These are phyloP conservation scores for Solanum corneliomulleri DNA, from an alignment of 257 asterid genomes.

Conservation along the genomic window DNA sequence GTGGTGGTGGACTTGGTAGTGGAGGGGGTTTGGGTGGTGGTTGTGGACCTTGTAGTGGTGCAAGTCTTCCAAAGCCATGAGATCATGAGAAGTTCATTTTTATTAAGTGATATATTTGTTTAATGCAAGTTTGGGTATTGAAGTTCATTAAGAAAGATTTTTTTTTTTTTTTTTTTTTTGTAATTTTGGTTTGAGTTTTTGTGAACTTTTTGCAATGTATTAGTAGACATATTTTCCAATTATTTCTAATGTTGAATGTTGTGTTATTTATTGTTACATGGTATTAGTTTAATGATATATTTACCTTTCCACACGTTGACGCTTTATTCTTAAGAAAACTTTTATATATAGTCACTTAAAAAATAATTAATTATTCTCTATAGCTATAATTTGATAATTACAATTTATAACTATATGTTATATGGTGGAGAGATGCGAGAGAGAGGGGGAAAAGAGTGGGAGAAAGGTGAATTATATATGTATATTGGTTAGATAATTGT, in stretches of 20 bases:
- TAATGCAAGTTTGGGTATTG: background rate
- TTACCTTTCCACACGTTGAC: too few relatives aligned
- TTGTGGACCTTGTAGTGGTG: background rate
- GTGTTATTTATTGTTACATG: background rate
- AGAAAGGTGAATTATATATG: too few relatives aligned
- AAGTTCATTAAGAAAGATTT: background rate
- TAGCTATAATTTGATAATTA: too few relatives aligned
- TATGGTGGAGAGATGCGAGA: too few relatives aligned
- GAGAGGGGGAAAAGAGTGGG: too few relatives aligned
- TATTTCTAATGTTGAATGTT: background rate
- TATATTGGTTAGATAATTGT: too few relatives aligned
- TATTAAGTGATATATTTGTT: background rate
- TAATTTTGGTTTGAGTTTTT: background rate
- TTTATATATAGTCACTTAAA: too few relatives aligned
- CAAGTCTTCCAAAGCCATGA: constrained; percentile 15
- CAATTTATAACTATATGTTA: too few relatives aligned
- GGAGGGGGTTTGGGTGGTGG: constrained; percentile 10
- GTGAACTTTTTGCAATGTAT: background rate
- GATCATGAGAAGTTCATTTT: background rate
- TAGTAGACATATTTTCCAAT: background rate
- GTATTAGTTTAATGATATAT: background rate
- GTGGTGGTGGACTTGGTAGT: background rate
- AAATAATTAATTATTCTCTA: too few relatives aligned
- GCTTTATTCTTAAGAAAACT: background rate
- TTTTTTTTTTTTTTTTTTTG: background rate